phyloP scores from a whole-genome alignment of 306 rosid species.

The Rubus idaeus region DNA sequence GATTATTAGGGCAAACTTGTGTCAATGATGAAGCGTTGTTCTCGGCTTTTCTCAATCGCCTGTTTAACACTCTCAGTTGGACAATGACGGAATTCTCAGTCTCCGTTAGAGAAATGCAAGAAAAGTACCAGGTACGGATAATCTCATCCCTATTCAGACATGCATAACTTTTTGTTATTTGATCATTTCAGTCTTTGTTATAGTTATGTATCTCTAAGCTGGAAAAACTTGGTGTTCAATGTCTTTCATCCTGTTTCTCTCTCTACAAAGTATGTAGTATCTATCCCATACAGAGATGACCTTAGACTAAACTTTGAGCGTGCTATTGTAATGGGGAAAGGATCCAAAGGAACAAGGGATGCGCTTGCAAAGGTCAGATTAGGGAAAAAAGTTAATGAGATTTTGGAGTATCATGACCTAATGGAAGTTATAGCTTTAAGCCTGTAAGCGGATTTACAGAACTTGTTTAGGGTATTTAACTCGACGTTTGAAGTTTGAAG shows the following conservation, averaged over 20 bases:
- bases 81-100: conserved; percentile 98
- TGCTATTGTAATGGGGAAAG: neutral
- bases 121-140: conserved; percentile 66
- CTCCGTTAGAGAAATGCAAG: conserved; percentile 95
- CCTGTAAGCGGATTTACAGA: neutral
- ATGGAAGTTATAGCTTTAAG: neutral
- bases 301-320: neutral
- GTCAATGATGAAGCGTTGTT: conserved; percentile 66
- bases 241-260: neutral
- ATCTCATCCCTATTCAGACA: conserved; percentile 1
- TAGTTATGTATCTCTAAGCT: neutral
- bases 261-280: neutral
- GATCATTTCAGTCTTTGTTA: neutral
- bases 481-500: neutral
- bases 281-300: neutral
- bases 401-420: neutral
- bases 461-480: neutral
- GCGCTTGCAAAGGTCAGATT: neutral
- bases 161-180: neutral
- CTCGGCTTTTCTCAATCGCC: conserved; percentile 92
- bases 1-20: conserved; percentile 83
- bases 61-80: conserved; percentile 96
- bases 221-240: neutral
- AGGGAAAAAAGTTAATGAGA: too few relatives aligned
- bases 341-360: neutral